These are phyloP conservation scores for Ascochyta koolunga DNA, from an alignment of 2,329 filamentous ascomycete species.

Conservation along the genomic window DNA sequence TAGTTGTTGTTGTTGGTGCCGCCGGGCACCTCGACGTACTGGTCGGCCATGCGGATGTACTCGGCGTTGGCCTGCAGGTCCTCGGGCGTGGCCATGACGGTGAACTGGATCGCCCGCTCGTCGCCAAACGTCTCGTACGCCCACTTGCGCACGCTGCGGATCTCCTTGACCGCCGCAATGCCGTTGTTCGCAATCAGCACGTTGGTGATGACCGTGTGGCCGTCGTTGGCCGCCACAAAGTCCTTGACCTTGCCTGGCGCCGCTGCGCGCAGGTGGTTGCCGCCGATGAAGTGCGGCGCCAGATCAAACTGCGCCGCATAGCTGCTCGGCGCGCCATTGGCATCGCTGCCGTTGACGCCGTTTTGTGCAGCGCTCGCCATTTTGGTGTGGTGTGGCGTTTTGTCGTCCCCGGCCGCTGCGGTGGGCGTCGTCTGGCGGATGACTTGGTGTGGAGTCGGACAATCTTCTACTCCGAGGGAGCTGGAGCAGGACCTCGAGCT, in stretches of 20 bases:
- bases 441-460: conserved; percentile 27
- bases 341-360: conserved; percentile 48
- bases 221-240: conserved; percentile 86
- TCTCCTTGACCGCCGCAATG: conserved; percentile 99
- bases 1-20: conserved; percentile 99
- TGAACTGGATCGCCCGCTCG: conserved; percentile 97
- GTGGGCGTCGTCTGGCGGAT: conserved; percentile 1
- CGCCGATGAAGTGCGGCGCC: conserved; percentile 94
- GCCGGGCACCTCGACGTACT: conserved; percentile 98
- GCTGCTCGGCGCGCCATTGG: conserved; percentile 64
- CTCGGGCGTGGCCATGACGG: conserved; percentile 98
- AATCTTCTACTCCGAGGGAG: conserved; percentile 30
- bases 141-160: conserved; percentile 99
- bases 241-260: conserved; percentile 89
- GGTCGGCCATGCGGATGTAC: conserved; percentile 99
- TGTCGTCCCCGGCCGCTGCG: conserved; percentile 34
- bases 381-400: conserved; percentile 34
- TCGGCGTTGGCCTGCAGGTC: conserved; percentile 97
- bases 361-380: conserved; percentile 44
- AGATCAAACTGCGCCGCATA: conserved; percentile 83
- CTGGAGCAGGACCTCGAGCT: conserved; percentile 33
- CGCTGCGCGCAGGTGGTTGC: conserved; percentile 84
- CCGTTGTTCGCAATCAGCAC: conserved; percentile 99
- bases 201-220: conserved; percentile 97
- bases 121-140: conserved; percentile 99